Evolutionary conservation across 352 stramenopile species (phyloP).

Genomic region (Blastocystis sp.): DNA sequence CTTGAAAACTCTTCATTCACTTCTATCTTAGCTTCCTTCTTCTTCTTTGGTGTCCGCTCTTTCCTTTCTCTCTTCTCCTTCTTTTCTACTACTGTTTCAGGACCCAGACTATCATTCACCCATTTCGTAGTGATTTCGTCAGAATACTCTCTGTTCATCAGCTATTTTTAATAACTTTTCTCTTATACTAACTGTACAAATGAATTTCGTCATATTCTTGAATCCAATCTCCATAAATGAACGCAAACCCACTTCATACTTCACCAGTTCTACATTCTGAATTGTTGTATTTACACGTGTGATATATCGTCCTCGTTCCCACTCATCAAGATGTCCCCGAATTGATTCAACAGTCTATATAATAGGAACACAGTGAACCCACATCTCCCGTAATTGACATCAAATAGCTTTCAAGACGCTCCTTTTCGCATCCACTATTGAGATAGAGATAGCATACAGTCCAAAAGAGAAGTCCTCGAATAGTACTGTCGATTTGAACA

Average conservation of each 20-base stretch:
- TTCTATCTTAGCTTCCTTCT: neutral
- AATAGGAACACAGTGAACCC: neutral
- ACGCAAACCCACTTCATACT: conserved; percentile 1
- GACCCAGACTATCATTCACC: conserved; percentile 2
- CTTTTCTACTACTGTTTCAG: neutral
- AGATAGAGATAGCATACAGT: conserved; percentile 22
- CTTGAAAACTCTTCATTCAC: neutral
- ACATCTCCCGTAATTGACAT: conserved; percentile 47
- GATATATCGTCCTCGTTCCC: neutral
- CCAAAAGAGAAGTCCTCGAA: neutral
- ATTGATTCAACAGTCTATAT: neutral
- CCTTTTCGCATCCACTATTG: conserved; percentile 31
- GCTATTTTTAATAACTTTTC: neutral
- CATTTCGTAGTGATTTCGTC: conserved; percentile 25
- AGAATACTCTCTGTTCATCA: conserved; percentile 13
- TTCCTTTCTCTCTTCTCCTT: neutral
- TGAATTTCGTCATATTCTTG: conserved; percentile 43
- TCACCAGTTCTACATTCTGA: neutral
- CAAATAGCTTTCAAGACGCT: neutral
- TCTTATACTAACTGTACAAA: neutral
- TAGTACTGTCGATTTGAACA: neutral
- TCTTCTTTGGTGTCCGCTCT: neutral
- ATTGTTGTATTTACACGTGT: neutral
- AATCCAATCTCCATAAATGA: conserved; percentile 26
- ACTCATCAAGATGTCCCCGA: neutral